Base-by-base conservation (phyloP, 306 rosid genomes). In the Citrullus amarus region DNA sequence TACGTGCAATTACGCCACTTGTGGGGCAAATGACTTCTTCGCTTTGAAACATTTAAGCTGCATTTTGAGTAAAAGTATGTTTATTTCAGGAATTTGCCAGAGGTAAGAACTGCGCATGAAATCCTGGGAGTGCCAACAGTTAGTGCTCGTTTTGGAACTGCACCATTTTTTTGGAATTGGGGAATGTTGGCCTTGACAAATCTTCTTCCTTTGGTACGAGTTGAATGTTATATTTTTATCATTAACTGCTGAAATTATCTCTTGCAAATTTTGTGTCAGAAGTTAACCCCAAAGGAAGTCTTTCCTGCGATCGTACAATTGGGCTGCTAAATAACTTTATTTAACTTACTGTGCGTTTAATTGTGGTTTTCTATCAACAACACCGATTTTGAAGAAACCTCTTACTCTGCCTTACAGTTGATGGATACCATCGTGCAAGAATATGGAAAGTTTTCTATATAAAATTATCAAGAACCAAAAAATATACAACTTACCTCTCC, bases 151-250 rank as follows among this genome's bases (percentile, higher is more conserved):
- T 94, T 94, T 84, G 98, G 97, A 82, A 92, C 97, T 72, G 83
- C 94, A 38, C 98, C 98, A 41, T 92, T 94, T 86, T 92, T 92
- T 81, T 94, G 95, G 98, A 94, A 94, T 82, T 94, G 94, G 98
- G 98, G 93, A 74, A 94, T 94, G 98, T 90, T 65, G 82, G 92
- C 85, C 56, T 87, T 94, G 98, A 86, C 96, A 30, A 85, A 30
- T 66, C 88, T 91, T 83, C 77, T 94, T 86, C 92, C 98, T 68
- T 17, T 39, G 84, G 97, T 94, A 87, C 55, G 86, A 53, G 56
- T 43, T 76, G 77, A 75, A 55, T 57, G 14, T 13, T 41, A 22
- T 51, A 30, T 53, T 78, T 59, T 78, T 50, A 36, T 58, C 54
- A 25, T n/a, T 10, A 34, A n/a, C 13, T n/a, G 36, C 20, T 55